Base-by-base conservation (phyloP, 768 basidiomycete genomes). In the Harrya chromipes region DNA sequence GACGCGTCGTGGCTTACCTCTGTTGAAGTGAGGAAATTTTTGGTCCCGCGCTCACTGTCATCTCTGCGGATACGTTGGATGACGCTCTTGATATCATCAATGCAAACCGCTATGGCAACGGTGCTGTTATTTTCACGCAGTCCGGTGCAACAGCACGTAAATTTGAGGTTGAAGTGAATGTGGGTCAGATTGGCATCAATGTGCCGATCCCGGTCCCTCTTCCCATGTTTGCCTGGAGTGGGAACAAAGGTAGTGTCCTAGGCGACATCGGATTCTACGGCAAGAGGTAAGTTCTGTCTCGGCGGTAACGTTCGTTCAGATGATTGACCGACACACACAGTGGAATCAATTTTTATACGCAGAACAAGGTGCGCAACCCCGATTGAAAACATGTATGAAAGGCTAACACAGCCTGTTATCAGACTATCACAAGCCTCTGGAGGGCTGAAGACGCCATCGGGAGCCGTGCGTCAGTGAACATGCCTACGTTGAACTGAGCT, bases 151-250 rank as follows among this genome's bases (percentile, higher is more conserved):
- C 93, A 7, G 95, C 94, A 16, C 83, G 95, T 48, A 90, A 88
- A 68, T 99, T 97, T 54, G 95, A 98, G 71, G 75, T 74, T 12
- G 78, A 84, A 40, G 84, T 95, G 46, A 90, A 97, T 56, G 84
- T 92, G 45, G 94, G 94, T 20, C 93, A 90, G 69, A 82, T 99
- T 61, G 95, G 95, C 38, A 83, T 97, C 67, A 97, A 94, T 64
- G 85, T 94, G 9, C 89, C 90, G 4, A 92, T 92, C 43, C 90
- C 93, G 13, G 95, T 99, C 6, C 95, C 95, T 39, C 71, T 87
- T 26, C 87, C 88, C 14, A 94, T 97, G 90, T 97, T 97, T 73
- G 82, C 91, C 24, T 95, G 92, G 92, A 92, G 89, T 59, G 95
- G 97, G 23, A 95, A 94, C 73, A 95, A 94, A 76, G 84, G 74